Percentiles rank a stretch among this genome's conserved stretches.
These are phyloP conservation scores for Sistotremastrum suecicum DNA, from an alignment of 768 basidiomycete species.

Conservation along the genomic window DNA sequence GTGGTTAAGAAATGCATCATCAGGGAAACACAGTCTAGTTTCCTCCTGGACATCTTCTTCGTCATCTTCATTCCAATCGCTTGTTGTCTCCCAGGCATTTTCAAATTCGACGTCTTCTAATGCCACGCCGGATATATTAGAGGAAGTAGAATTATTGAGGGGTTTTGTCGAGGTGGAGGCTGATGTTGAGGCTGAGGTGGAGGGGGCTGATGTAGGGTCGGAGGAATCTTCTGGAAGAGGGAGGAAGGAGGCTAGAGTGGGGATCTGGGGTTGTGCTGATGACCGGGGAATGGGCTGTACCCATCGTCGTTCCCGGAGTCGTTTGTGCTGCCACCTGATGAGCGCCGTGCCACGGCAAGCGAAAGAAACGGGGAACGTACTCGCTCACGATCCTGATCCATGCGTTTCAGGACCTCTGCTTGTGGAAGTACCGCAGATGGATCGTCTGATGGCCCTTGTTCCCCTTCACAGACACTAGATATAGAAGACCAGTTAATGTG, in stretches of 20 bases:
- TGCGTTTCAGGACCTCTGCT: constrained; percentile 67
- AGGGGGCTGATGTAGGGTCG: neutral
- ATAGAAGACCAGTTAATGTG: constrained; percentile 11
- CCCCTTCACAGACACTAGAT: constrained; percentile 3
- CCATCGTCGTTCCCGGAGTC: constrained; percentile 83
- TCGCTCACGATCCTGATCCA: constrained; percentile 85
- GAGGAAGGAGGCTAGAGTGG: constrained; percentile 1
- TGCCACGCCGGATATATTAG: no score
- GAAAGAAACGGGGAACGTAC: constrained; percentile 11
- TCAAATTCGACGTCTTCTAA: constrained; percentile 57
- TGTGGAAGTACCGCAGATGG: constrained; percentile 29
- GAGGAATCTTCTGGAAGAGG: neutral
- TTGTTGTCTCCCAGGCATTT: constrained; percentile 81
- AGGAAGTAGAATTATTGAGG: no score
- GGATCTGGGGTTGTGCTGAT: constrained; percentile 27
- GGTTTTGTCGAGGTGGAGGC: no score
- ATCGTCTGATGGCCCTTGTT: constrained; percentile 3
- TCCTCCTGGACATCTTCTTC: constrained; percentile 64
- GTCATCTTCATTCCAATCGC: constrained; percentile 86
- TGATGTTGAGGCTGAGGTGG: no score
- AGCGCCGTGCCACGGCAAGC: neutral
- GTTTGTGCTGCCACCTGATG: constrained; percentile 42
- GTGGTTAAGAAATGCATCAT: constrained; percentile 7
- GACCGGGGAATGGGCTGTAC: constrained; percentile 52
- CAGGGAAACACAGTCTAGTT: constrained; percentile 53